A percentile compares a stretch with the other conserved stretches of the same genome.
These are phyloP conservation scores for Teunomyces tritomae DNA, from an alignment of 805 yeast species.

Conservation along the genomic window DNA sequence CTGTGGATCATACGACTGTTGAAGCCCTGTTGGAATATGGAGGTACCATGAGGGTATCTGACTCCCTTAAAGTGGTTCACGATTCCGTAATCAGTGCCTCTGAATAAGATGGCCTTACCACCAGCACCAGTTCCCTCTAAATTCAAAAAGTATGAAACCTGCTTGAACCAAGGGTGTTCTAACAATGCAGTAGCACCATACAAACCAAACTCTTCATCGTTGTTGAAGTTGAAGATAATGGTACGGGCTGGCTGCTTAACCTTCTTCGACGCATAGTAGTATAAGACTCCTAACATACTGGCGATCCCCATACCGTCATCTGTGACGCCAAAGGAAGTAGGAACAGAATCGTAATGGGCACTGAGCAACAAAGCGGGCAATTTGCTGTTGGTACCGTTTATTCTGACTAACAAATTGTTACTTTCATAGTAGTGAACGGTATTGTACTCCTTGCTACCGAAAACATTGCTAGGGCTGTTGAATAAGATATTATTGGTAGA, in stretches of 20 bases:
- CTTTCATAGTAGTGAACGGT: conserved; percentile 77
- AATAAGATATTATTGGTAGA: conserved; percentile 48
- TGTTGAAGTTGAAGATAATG: conserved; percentile 79
- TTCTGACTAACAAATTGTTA: conserved; percentile 72
- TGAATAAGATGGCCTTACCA: conserved; percentile 74
- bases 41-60: conserved; percentile 70
- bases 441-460: conserved; percentile 26
- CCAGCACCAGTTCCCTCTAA: conserved; percentile 94
- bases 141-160: conserved; percentile 67
- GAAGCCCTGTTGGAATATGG: conserved; percentile 83
- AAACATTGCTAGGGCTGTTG: conserved; percentile 42
- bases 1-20: conserved; percentile 66
- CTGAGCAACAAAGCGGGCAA: conserved; percentile 71
- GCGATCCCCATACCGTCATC: conserved; percentile 93
- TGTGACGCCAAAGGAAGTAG: conserved; percentile 82
- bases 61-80: conserved; percentile 57
- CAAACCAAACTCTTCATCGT: conserved; percentile 86
- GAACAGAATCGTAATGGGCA: conserved; percentile 89
- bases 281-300: conserved; percentile 68
- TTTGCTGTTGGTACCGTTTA: conserved; percentile 58
- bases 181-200: conserved; percentile 76
- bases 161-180: conserved; percentile 66
- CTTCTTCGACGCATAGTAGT: conserved; percentile 33
- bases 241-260: conserved; percentile 63
- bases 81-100: conserved; percentile 78